Conservation (phyloP, 2,329 filamentous ascomycete species). For the Sclerotinia nivalis region DNA sequence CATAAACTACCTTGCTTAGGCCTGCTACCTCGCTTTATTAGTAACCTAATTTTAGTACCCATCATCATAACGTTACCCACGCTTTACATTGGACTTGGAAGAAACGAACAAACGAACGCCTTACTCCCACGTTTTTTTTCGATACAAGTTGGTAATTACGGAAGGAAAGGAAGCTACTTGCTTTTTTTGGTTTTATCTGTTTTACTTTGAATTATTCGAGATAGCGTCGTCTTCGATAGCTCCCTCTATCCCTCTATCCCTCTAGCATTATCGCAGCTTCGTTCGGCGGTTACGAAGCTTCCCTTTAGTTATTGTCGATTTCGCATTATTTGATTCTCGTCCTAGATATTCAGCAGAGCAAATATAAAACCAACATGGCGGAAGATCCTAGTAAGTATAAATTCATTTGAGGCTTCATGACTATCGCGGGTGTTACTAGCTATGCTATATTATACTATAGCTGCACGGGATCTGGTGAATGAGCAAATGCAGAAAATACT, state of each 20-base stretch:
- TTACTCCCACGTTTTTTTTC: background rate
- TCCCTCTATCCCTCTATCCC: background rate
- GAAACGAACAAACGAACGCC: background rate
- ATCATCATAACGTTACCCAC: background rate
- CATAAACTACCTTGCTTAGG: background rate
- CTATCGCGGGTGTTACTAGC: background rate
- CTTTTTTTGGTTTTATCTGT: background rate
- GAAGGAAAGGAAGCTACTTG: background rate
- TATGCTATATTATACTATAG: background rate
- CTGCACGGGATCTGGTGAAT: background rate
- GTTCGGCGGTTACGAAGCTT: background rate
- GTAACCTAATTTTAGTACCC: background rate
- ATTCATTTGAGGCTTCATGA: conserved; percentile 55
- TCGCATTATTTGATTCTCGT: background rate
- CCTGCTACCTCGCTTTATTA: background rate
- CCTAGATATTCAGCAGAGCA: conserved; percentile 17
- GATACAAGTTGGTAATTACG: background rate
- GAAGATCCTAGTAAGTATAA: conserved; percentile 42
- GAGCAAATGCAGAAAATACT: conserved; percentile 23
- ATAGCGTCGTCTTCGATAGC: background rate
- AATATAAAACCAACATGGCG: conserved; percentile 32
- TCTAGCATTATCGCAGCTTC: background rate
- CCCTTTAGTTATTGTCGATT: background rate
- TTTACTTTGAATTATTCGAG: background rate
- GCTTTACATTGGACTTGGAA: background rate